Evolutionary conservation across 2,329 filamentous ascomycete species (phyloP), one percentile per base, ranked within the genome.

Genomic region (Pseudogymnoascus sp.): DNA sequence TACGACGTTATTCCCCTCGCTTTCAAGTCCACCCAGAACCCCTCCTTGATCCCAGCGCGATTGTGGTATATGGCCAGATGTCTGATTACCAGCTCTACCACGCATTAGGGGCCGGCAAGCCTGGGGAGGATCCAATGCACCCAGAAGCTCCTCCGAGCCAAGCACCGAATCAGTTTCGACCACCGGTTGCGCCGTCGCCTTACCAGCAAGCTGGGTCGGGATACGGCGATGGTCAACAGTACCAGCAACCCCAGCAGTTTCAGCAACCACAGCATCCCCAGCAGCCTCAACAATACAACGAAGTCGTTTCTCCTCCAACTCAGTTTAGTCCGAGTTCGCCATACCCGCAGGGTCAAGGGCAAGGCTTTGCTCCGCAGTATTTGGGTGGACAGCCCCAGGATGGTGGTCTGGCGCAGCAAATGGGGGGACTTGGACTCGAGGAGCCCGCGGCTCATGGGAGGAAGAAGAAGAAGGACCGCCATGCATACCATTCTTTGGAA

Each of bases 391-490:
- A 72, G 39, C 70, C 72, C 60, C 75, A 75, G 62, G 80, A 84
- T 68, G 75, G 71, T 61, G 78, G 77, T 14, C 72, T 91, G 63
- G 81, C 85, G 53, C 81, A 85, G 61, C 91, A 95, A 74, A 88
- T 96, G 87, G 86, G 87, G 41, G 85, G 85, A 63, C 83, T 95
- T 82, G 86, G 81, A 39, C 77, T 96, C 66, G 77, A 78, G 36
- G 72, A 82, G 57, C 77, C 77, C 2, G 75, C 75, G 62, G 81
- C 70, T 63, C 73, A 73, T 63, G 73, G 73, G 65, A 76, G 85
- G 72, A 88, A 80, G 74, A 90, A 92, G 80, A 97, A 96, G 84
- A 97, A 96, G 81, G 89, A 97, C 73, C 85, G 91, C 63, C 93
- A 97, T 75, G 93, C 92, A 65, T 89, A 96, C 74, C 93, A 97